Evolutionary conservation across 2,329 filamentous ascomycete species (phyloP), one percentile per base, ranked within the genome.

Genomic region (Ascochyta viciae-villosae): DNA sequence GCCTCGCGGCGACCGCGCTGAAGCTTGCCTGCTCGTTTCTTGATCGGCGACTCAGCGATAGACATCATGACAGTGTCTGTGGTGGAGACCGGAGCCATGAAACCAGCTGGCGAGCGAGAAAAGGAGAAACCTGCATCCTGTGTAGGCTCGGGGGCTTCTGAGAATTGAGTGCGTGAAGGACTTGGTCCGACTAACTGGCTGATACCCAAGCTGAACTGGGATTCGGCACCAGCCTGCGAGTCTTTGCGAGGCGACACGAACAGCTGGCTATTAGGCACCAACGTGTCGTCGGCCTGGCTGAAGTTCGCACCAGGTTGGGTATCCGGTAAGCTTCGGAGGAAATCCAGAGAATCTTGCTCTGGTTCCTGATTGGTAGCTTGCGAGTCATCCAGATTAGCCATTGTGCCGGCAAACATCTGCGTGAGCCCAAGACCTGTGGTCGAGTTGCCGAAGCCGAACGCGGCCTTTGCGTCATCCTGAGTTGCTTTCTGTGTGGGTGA

Each of bases 381-480:
- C 80, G 67, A 62, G 7, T 67, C 74, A 44, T 82, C 77, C 56
- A 81, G 80, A 34, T 85, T 87, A 43, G 90, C 92, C 86, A 97
- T 89, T 1, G 92, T 96, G 12, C 91, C 91, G 5, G 90, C 90
- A 71, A 96, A 97, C 60, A 95, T 94, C 67, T 96, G 93, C 0
- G 92, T 96, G 40, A 96, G 82, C 9, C 91, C 90, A 38, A 96
- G 74, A 6, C 80, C 76, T 37, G 74, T 70, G 41, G 71, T 56
- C n/a, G 63, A 58, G n/a, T 68, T 67, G 6, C 72, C 55, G 68
- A 80, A 72, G 63, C 78, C 68, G 57, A 78, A 78, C 6, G 74
- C 76, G 9, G 75, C 75, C 59, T 74, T 73, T 12, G 63, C 55
- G 39, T 74, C 68, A 26, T 72, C 65, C 23, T 72, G 66, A 9